Evolutionary conservation across 2,329 filamentous ascomycete species (phyloP).

Genomic region (Lachnellula subtilissima): DNA sequence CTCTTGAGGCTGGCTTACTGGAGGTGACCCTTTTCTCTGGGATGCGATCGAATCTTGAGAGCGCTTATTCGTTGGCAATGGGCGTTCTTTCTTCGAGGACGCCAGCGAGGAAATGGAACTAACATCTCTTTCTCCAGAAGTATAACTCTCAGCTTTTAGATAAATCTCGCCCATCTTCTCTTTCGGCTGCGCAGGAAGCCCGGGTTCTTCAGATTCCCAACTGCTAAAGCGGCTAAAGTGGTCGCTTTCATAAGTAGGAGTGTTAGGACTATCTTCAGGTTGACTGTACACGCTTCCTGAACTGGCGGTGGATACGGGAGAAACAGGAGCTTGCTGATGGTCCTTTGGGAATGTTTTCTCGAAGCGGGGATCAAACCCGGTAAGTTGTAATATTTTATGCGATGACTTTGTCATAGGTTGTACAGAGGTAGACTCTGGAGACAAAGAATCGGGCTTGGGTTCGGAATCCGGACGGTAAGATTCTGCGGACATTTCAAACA

Average conservation of each 20-base stretch:
- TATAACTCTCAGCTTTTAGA: background rate
- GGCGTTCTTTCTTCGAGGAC: too few relatives aligned
- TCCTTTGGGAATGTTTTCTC: slow-evolving; percentile 5
- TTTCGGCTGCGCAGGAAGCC: background rate
- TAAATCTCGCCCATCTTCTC: background rate
- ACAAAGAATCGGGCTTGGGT: background rate
- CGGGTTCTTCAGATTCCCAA: background rate
- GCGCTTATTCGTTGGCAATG: too few relatives aligned
- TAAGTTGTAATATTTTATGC: slow-evolving; percentile 20
- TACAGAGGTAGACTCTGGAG: background rate
- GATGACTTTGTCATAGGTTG: slow-evolving; percentile 13
- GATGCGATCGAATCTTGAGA: too few relatives aligned
- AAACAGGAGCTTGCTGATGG: slow-evolving; percentile 5
- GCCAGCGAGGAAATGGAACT: background rate
- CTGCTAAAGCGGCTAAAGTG: background rate
- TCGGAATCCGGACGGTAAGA: background rate
- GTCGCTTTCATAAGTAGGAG: background rate
- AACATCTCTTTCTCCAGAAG: background rate
- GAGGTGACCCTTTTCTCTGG: too few relatives aligned
- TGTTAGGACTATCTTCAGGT: background rate
- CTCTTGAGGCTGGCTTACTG: too few relatives aligned
- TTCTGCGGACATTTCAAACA: background rate
- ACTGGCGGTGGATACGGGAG: slow-evolving; percentile 6
- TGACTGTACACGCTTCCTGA: slow-evolving; percentile 17
- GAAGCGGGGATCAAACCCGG: slow-evolving; percentile 17